Evolutionary conservation across 345 rosid species (phyloP).

Genomic region (Camelina hispida): DNA sequence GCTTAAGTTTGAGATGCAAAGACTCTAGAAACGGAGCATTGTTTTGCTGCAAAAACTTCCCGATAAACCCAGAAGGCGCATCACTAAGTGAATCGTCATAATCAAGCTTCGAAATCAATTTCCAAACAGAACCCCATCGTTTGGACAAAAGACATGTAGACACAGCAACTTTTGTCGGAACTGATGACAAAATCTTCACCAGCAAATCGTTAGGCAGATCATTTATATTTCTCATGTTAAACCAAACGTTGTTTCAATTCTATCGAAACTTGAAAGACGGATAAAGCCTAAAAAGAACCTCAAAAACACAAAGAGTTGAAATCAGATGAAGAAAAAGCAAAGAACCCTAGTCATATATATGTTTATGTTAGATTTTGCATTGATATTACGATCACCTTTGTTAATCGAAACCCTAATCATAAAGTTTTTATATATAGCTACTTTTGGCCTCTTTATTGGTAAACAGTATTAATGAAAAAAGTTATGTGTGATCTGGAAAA

Average conservation of each 20-base stretch:
- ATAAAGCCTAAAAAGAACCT: background rate
- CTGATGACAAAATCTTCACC: background rate
- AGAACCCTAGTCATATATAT: background rate
- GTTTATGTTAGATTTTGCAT: too few species aligned
- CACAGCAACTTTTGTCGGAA: background rate
- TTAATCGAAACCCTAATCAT: background rate
- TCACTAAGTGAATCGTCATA: background rate
- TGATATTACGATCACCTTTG: background rate
- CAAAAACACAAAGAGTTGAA: background rate
- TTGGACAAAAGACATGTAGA: background rate
- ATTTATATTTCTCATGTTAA: background rate
- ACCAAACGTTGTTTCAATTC: background rate
- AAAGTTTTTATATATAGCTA: background rate
- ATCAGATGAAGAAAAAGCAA: background rate
- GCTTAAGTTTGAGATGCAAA: background rate
- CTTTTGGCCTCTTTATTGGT: too few species aligned
- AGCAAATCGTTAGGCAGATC: background rate
- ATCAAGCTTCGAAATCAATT: background rate
- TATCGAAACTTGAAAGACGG: background rate
- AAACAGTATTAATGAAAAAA: too few species aligned
- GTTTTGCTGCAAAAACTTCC: background rate
- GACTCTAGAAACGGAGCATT: background rate
- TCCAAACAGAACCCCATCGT: background rate
- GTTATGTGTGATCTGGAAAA: background rate
- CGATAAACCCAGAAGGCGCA: background rate